phyloP scores from a whole-genome alignment of 176 grass and related monocot species.

The Phoenix dactylifera region DNA sequence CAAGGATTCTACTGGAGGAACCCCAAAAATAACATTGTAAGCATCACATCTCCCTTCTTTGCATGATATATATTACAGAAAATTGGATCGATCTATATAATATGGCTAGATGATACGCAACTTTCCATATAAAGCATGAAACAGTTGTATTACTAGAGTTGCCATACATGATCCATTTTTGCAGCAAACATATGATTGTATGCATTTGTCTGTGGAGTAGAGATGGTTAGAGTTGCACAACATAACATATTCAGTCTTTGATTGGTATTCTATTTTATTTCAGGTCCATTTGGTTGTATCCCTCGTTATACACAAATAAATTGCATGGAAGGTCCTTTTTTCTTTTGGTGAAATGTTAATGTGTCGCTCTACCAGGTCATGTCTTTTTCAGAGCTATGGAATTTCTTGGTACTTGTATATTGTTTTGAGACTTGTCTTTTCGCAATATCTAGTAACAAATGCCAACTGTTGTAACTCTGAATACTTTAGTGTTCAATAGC shows the following conservation, averaged over 20 bases:
- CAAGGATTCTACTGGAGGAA: constrained; percentile 30
- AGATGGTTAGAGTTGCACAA: background rate
- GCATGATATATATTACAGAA: no score
- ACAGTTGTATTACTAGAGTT: no score
- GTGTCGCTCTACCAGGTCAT: no score
- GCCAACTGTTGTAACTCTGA: no score
- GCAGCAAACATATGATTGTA: background rate
- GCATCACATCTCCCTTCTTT: background rate
- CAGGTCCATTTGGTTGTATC: constrained; percentile 9
- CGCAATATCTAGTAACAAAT: no score
- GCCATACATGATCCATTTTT: no score
- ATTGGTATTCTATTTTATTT: background rate
- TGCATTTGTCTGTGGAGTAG: background rate
- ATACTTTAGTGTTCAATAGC: no score
- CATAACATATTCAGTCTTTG: background rate
- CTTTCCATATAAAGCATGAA: background rate
- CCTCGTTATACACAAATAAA: background rate
- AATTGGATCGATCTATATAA: background rate
- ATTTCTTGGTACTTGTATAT: no score
- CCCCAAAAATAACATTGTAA: constrained; percentile 23
- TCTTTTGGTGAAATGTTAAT: no score
- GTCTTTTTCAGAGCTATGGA: no score
- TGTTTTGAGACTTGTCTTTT: no score
- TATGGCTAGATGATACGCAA: background rate
- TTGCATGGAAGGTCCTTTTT: no score